Base-by-base conservation (phyloP, 805 yeast genomes). In the Ogataea ramenticola region DNA sequence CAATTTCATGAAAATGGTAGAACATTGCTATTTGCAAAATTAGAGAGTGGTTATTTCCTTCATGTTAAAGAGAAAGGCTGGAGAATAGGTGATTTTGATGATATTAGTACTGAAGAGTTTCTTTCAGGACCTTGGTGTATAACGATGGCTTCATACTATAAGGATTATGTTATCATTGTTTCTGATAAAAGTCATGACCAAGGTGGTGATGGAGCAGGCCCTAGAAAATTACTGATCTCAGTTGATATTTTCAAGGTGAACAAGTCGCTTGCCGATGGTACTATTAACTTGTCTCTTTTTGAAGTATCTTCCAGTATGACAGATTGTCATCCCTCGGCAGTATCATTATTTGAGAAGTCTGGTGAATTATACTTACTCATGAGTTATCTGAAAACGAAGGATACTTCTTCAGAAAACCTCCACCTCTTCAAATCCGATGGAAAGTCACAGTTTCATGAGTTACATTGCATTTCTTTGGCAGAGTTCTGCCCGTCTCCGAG, bases 21-120 rank as follows among this genome's bases (percentile, higher is more conserved):
- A 33, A 56, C 58, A 2, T 19, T 54, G 5, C 42, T 46, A 4
- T 50, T 54, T 40, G 39, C 41, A 4, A 24, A 33, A 19, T 31
- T 53, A 2, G 33, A 31, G 2, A 35, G 40, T 22, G 46, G 43
- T 5, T 37, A 30, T 5, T 56, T 44, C 30, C 42, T 57, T 8
- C 62, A 57, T 39, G 45, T 58, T 20, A 27, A 48, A 15, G 53
- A 49, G 34, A 36, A 45, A 22, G 51, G 55, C 0, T 54, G 57
- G 60, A 47, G 58, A 42, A 43, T 54, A 4, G 59, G 60, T 3
- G 39, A 39, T 15, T 50, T 53, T 37, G 37, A 43, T 2, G 26
- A 43, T 11, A 21, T 35, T 10, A 44, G 43, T 10, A n/a, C n/a
- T n/a, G n/a, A n/a, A n/a, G n/a, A n/a, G n/a, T n/a, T n/a, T n/a